phyloP scores from a whole-genome alignment of 2,329 filamentous ascomycete species.

The Botryotinia globosa region DNA sequence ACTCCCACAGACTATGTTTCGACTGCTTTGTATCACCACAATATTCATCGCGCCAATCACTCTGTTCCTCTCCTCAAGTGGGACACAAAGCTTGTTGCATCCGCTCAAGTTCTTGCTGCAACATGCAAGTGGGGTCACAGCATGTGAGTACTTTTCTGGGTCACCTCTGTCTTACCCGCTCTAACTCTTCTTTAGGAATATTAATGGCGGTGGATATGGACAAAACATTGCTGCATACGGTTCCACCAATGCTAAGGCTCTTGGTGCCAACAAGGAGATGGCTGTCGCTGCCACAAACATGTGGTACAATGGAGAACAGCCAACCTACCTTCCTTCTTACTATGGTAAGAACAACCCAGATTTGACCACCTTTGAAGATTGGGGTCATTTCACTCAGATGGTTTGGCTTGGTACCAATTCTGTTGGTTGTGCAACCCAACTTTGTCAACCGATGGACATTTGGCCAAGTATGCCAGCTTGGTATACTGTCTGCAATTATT shows the following conservation, averaged over 20 bases:
- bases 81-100: constrained; percentile 19
- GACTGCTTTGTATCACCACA: constrained; percentile 21
- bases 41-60: constrained; percentile 21
- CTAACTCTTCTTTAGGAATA: constrained; percentile 40
- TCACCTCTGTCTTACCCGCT: neutral
- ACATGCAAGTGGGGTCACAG: constrained; percentile 42
- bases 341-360: constrained; percentile 60
- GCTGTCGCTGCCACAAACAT: constrained; percentile 68
- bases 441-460: constrained; percentile 51
- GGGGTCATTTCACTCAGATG: constrained; percentile 73
- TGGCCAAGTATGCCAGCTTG: constrained; percentile 44
- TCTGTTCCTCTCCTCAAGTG: constrained; percentile 18
- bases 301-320: constrained; percentile 86
- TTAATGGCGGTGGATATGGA: constrained; percentile 66
- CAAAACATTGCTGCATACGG: constrained; percentile 81
- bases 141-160: constrained; percentile 52
- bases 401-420: constrained; percentile 62
- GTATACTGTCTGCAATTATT: constrained; percentile 90
- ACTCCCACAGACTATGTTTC: constrained; percentile 21
- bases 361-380: constrained; percentile 60
- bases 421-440: constrained; percentile 59
- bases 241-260: constrained; percentile 43
- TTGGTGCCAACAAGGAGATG: constrained; percentile 51
- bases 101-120: constrained; percentile 21
- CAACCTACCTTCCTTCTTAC: constrained; percentile 49